A percentile compares a stretch with the other conserved stretches of the same genome.
These are phyloP conservation scores for Phyllostachys edulis DNA, from an alignment of 176 grass and related monocot genomes.

Conservation along the genomic window DNA sequence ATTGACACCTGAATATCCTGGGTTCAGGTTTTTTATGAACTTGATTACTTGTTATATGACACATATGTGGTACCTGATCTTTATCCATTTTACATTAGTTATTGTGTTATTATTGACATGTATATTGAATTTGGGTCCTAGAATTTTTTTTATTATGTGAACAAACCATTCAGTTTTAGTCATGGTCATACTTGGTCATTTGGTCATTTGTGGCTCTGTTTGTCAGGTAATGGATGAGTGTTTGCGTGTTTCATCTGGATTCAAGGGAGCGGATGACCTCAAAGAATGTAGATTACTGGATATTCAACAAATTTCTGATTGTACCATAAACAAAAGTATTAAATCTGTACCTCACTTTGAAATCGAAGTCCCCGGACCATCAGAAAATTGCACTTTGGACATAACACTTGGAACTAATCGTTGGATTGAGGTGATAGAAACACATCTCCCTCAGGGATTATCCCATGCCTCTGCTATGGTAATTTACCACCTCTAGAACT, in stretches of 20 bases:
- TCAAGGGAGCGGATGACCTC: slow-evolving; percentile 84
- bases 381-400: slow-evolving; percentile 46
- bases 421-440: slow-evolving; percentile 78
- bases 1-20: background rate
- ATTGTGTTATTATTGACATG: no score
- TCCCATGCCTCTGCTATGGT: slow-evolving; percentile 71
- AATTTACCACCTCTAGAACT: slow-evolving; percentile 39
- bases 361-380: slow-evolving; percentile 45
- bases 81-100: no score
- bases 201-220: slow-evolving; percentile 18
- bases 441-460: slow-evolving; percentile 53
- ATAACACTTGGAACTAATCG: slow-evolving; percentile 44
- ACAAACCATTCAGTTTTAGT: background rate
- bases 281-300: slow-evolving; percentile 81
- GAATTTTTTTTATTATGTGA: background rate
- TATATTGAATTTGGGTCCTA: no score
- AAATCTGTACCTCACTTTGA: slow-evolving; percentile 87
- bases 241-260: slow-evolving; percentile 89
- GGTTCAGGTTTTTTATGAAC: background rate
- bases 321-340: slow-evolving; percentile 63
- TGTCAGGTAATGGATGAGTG: slow-evolving; percentile 89
- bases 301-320: slow-evolving; percentile 81
- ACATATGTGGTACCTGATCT: background rate
- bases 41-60: slow-evolving; percentile 20
- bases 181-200: background rate